Conservation (phyloP, 139 green algal genomes). For the Volvox africanus region DNA sequence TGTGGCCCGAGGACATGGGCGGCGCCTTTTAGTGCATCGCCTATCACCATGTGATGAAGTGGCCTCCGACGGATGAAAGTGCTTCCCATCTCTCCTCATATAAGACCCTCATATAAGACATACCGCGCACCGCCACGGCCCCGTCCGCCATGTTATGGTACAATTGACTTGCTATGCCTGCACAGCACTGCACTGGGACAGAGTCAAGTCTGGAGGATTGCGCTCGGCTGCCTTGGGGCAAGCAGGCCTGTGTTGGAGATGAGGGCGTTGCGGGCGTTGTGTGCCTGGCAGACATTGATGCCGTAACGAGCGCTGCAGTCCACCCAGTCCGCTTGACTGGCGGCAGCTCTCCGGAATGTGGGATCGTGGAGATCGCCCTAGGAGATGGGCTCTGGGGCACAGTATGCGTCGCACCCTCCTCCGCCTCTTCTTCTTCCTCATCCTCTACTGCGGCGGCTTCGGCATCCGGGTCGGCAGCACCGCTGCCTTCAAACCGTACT, state of each 20-base stretch:
- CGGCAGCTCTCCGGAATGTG: background rate
- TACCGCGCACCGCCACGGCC: too few relatives aligned
- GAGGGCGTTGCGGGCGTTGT: constrained; percentile 1
- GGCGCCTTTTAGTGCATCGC: too few relatives aligned
- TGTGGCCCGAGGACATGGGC: too few relatives aligned
- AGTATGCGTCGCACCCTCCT: background rate
- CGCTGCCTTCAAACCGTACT: background rate
- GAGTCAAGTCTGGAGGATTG: background rate
- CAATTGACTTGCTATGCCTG: too few relatives aligned
- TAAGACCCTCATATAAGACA: too few relatives aligned
- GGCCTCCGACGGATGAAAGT: too few relatives aligned
- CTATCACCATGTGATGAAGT: too few relatives aligned
- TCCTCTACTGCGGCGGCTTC: background rate
- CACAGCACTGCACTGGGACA: too few relatives aligned
- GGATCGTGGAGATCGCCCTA: background rate
- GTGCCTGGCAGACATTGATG: background rate
- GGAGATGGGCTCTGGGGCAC: constrained; percentile 2
- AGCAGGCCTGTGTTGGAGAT: background rate
- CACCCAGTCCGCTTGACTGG: background rate
- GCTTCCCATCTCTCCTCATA: too few relatives aligned
- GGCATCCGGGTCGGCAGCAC: too few relatives aligned
- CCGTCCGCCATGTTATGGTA: too few relatives aligned
- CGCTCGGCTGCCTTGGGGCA: background rate
- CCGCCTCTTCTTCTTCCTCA: background rate
- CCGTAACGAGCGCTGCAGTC: background rate